Evolutionary conservation across 768 basidiomycete genomes (phyloP), one percentile per base, ranked within the genome.

Genomic region (Zangia roseola): DNA sequence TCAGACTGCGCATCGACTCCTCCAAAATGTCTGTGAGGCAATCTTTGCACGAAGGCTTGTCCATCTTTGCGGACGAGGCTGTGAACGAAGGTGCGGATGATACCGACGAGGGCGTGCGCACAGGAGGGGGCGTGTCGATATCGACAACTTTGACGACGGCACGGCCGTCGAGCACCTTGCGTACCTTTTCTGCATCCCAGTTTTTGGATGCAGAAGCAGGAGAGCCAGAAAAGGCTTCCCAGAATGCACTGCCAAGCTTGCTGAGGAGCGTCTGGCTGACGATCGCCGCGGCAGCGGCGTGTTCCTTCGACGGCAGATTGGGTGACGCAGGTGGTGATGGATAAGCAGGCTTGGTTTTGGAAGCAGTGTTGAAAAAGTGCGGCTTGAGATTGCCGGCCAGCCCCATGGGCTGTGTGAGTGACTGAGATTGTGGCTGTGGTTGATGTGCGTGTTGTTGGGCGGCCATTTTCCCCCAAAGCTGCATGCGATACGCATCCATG

Each of bases 391-490:
- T 63, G 9, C 67, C 62, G 1, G 79, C 75, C 25, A 81, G 63
- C 5, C 74, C 73, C 0, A 69, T 48, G 4, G 63, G 62, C 47
- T 54, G 58, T 40, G 54, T 59, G 52, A 58, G 58, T 48, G 43
- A 36, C 5, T 52, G 47, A 3, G 37, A 41, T 38, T 64, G 43
- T 36, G 74, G 56, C 53, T 73, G 79, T 50, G 71, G 63, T 0
- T 76, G 74, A 8, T 69, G 69, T 43, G 43, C 67, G 50, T 54
- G 63, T 45, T 81, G 86, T 56, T 91, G 91, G 26, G 82, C 77
- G 0, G 91, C 91, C 83, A 95, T 89, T 70, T 87, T 82, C 28
- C 84, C 81, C 94, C 93, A 95, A 0, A 97, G 75, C 53, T 95
- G 93, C 88, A 93, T 93, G 35, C 93, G 80, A 63, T 86, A 86